Percentiles rank a stretch among this genome's conserved stretches.
phyloP scores from a whole-genome alignment of 2,329 filamentous ascomycete species.

The Juglanconis oblonga region DNA sequence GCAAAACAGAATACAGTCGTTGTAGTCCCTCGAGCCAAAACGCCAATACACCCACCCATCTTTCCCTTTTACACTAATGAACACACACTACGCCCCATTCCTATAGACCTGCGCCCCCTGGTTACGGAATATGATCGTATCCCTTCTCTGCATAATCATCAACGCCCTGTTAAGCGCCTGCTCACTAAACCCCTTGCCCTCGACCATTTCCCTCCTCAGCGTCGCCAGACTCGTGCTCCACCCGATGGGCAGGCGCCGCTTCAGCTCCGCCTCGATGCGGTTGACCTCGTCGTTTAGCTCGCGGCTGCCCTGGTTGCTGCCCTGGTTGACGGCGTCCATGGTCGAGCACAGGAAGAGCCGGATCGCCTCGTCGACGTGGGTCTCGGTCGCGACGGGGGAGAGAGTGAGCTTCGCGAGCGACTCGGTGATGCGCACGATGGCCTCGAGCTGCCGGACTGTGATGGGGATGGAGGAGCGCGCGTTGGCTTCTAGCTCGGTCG shows the following conservation, averaged over 20 bases:
- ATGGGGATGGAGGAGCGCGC: constrained; percentile 92
- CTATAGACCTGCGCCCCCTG: constrained; percentile 73
- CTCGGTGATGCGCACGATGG: constrained; percentile 95
- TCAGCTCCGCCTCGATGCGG: constrained; percentile 85
- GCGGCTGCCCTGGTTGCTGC: constrained; percentile 75
- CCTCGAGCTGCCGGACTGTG: constrained; percentile 94
- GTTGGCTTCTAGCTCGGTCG: constrained; percentile 85
- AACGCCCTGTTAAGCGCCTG: constrained; percentile 80
- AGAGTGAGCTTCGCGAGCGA: constrained; percentile 89
- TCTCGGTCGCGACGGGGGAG: constrained; percentile 80
- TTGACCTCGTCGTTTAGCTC: constrained; percentile 88
- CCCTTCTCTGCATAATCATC: constrained; percentile 80
- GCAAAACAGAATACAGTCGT: background rate
- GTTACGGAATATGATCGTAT: constrained; percentile 79
- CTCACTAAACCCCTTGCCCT: constrained; percentile 86
- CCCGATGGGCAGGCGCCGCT: constrained; percentile 83
- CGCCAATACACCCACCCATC: constrained; percentile 9
- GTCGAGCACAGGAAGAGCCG: constrained; percentile 93
- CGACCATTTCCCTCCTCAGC: constrained; percentile 84
- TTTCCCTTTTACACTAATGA: background rate
- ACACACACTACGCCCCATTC: constrained; percentile 57
- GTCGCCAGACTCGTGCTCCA: constrained; percentile 92
- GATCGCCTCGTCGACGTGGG: constrained; percentile 95
- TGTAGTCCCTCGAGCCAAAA: constrained; percentile 5
- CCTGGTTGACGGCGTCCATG: constrained; percentile 96